Percentiles rank a stretch among this genome's conserved stretches.
These are phyloP conservation scores for Phylloporus sp. DNA, from an alignment of 1,284 basidiomycete species.

Conservation along the genomic window DNA sequence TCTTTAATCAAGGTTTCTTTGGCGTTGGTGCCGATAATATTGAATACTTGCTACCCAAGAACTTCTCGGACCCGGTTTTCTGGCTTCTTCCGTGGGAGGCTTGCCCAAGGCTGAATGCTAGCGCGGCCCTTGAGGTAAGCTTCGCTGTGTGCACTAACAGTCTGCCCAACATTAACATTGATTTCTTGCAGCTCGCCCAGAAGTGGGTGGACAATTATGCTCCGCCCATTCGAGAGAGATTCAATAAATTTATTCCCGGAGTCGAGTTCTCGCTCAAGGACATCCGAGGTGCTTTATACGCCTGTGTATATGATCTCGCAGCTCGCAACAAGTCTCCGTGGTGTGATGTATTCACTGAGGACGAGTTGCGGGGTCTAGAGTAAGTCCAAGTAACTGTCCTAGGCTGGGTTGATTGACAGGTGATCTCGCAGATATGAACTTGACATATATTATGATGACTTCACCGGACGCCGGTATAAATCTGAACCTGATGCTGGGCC, in stretches of 20 bases:
- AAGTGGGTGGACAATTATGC: constrained; percentile 46
- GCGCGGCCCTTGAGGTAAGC: not conserved
- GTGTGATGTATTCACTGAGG: constrained; percentile 44
- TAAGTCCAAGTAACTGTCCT: constrained; percentile 18
- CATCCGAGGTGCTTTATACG: constrained; percentile 42
- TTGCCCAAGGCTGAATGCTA: constrained; percentile 9
- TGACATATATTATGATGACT: constrained; percentile 46
- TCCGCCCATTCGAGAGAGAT: constrained; percentile 43
- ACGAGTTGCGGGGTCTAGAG: constrained; percentile 47
- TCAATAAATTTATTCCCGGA: constrained; percentile 42
- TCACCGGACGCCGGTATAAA: constrained; percentile 42
- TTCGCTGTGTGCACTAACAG: not conserved
- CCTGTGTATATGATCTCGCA: constrained; percentile 50
- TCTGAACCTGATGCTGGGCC: constrained; percentile 42
- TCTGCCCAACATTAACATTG: not conserved
- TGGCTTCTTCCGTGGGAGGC: constrained; percentile 31
- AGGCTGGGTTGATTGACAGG: not conserved
- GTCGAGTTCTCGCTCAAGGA: constrained; percentile 22
- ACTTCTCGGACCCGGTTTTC: constrained; percentile 38
- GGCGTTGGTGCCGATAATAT: not conserved
- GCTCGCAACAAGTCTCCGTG: constrained; percentile 43
- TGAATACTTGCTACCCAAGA: constrained; percentile 13
- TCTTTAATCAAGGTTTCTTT: not conserved
- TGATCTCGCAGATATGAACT: constrained; percentile 39
- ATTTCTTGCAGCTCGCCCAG: constrained; percentile 27